Evolutionary conservation across 2,329 filamentous ascomycete species (phyloP), one percentile per base, ranked within the genome.

Genomic region (Aspergillus brasiliensis): DNA sequence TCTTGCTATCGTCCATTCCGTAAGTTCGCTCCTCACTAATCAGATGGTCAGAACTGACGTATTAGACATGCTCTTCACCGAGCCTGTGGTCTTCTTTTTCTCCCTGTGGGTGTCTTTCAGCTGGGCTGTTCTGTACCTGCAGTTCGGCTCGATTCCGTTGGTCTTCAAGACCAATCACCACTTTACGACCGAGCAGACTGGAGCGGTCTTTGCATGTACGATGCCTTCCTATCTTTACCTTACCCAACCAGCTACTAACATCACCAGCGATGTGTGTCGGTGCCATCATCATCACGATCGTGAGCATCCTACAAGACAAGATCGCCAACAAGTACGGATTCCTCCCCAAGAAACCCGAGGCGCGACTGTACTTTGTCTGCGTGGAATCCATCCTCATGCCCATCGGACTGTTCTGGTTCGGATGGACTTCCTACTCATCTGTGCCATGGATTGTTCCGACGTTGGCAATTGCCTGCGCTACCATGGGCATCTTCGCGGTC

Each of bases 81-180:
- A 90, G 65, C 86, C 87, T 2, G 87, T 90, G 38, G 83, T 88
- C 2, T 81, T 82, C 10, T 84, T 87, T 79, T 97, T 97, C 79
- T 92, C 89, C 0, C 81, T 96, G 0, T 97, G 93, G 93, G 89
- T 92, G 0, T 84, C 91, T 0, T 97, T 97, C 74, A 88, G 88
- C 19, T 97, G 93, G 93, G 92, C 90, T 0, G 85, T 96, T 0
- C 84, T 97, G 0, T 97, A 97, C 74, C 80, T 97, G 17, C 91
- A 90, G 11, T 94, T 97, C 67, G 86, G 86, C 13, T 89, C 91
- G 1, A 86, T 97, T 5, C 91, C 92, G 0, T 83, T 95, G 3
- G 87, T 96, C 23, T 96, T 95, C 75, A 70, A 80, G 21, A 83
- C 80, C 5, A 87, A 86, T 47, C 87, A 94, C 71, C 77, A 80